Evolutionary conservation across 2,329 filamentous ascomycete genomes (phyloP).

Genomic region (Stagonosporopsis chrysanthemi): DNA sequence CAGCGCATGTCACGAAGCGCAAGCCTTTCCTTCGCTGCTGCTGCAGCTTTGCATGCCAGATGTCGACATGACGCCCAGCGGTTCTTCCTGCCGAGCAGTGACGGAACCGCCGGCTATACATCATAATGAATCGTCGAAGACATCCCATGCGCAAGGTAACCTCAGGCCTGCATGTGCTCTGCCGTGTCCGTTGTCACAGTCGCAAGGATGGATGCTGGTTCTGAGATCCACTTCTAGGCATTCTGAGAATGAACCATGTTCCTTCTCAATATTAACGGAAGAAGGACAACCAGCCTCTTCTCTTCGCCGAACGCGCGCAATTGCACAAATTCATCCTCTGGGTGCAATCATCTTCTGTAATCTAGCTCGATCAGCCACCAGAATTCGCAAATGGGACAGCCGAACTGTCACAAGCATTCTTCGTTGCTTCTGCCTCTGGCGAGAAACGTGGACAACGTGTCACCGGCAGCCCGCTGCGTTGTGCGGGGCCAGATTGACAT

Average conservation of each 20-base stretch:
- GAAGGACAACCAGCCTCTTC: conserved; percentile 8
- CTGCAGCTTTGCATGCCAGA: background rate
- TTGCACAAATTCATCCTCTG: background rate
- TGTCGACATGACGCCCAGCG: background rate
- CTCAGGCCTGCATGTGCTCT: conserved; percentile 3
- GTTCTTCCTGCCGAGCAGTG: background rate
- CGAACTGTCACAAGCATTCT: conserved; percentile 13
- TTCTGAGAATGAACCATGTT: background rate
- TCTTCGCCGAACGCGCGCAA: conserved; percentile 14
- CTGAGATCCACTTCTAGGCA: conserved; percentile 1
- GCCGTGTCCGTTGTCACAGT: background rate
- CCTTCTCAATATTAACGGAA: conserved; percentile 17
- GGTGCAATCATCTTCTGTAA: background rate
- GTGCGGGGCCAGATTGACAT: conserved; percentile 22
- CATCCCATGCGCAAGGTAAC: background rate
- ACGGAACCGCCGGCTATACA: conserved; percentile 7
- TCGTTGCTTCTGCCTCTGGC: conserved; percentile 16
- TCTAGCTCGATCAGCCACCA: background rate
- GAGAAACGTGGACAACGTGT: conserved; percentile 31
- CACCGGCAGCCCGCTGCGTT: conserved; percentile 23
- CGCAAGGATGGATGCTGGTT: background rate
- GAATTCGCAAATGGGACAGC: conserved; percentile 2
- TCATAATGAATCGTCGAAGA: conserved; percentile 9
- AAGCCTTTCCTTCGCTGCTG: background rate
- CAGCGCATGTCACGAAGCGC: background rate